Percentiles rank a stretch among this genome's conserved stretches.
Evolutionary conservation across 1,284 basidiomycete species (phyloP).

Genomic region (Rhodotorula sp.): DNA sequence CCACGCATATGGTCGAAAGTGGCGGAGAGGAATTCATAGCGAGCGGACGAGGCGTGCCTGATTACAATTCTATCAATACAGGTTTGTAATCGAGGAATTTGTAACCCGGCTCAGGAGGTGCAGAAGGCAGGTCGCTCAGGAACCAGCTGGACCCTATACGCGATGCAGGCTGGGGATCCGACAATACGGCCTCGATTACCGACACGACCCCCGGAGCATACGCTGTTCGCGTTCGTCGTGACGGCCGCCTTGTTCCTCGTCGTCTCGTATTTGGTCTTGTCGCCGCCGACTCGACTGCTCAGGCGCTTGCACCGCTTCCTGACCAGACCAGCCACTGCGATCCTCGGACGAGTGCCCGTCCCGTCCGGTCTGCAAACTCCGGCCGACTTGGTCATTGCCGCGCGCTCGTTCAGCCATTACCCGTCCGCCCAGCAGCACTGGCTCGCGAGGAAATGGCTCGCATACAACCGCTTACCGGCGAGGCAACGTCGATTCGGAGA

Average conservation of each 20-base stretch:
- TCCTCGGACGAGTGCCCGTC: constrained; percentile 14
- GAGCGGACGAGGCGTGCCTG: no score
- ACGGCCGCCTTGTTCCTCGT: constrained; percentile 25
- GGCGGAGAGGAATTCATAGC: no score
- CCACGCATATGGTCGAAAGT: no score
- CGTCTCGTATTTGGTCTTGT: constrained; percentile 14
- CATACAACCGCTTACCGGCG: constrained; percentile 16
- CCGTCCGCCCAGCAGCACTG: constrained; percentile 8
- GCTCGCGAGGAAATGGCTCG: constrained; percentile 19
- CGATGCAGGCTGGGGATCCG: background rate
- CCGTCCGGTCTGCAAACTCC: constrained; percentile 10
- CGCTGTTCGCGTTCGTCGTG: constrained; percentile 18
- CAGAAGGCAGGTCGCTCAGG: background rate
- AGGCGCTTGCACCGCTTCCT: background rate
- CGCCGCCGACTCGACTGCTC: constrained; percentile 3
- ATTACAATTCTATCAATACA: no score
- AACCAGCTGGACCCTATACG: no score
- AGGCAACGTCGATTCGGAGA: constrained; percentile 50
- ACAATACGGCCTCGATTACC: background rate
- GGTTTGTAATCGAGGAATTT: no score
- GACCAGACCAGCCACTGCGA: background rate
- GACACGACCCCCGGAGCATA: background rate
- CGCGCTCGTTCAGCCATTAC: constrained; percentile 25
- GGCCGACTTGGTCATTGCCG: constrained; percentile 24
- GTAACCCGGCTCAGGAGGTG: no score